Evolutionary conservation across 2,329 filamentous ascomycete species (phyloP).

Genomic region (Dactylellina drechsleri): DNA sequence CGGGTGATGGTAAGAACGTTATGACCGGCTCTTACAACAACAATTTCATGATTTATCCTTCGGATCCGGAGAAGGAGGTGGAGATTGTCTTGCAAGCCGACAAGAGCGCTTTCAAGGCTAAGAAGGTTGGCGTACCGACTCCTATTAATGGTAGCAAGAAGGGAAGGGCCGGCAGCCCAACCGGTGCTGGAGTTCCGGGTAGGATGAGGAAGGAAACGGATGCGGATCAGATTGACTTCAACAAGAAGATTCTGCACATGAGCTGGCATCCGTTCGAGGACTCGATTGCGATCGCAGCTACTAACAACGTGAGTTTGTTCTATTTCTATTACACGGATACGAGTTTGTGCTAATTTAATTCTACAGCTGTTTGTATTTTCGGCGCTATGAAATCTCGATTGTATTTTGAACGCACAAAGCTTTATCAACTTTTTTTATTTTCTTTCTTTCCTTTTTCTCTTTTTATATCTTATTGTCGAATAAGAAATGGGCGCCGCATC

Average conservation of each 20-base stretch:
- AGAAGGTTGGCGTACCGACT: conserved; percentile 98
- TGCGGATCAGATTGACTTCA: conserved; percentile 99
- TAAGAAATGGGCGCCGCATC: conserved; percentile 43
- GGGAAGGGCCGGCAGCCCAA: conserved; percentile 89
- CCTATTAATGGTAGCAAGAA: conserved; percentile 96
- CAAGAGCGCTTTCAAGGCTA: conserved; percentile 99
- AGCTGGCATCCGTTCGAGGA: conserved; percentile 99
- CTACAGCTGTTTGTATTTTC: conserved; percentile 79
- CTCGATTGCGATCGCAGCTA: conserved; percentile 98
- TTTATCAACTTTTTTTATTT: neutral
- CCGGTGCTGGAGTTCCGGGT: conserved; percentile 80
- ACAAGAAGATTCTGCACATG: conserved; percentile 99
- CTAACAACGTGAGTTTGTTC: conserved; percentile 86
- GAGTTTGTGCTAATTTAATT: conserved; percentile 15
- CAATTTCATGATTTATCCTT: conserved; percentile 99
- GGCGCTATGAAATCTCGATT: conserved; percentile 68
- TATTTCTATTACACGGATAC: neutral
- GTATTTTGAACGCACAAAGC: conserved; percentile 40
- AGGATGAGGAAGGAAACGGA: conserved; percentile 99
- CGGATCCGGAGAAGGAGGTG: conserved; percentile 92
- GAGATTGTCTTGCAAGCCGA: conserved; percentile 98
- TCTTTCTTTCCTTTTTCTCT: conserved; percentile 9
- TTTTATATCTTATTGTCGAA: conserved; percentile 15
- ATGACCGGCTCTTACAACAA: conserved; percentile 99
- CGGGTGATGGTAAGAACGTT: conserved; percentile 96